Conservation (phyloP, 1,284 basidiomycete genomes). For the Ceratobasidium sp. region DNA sequence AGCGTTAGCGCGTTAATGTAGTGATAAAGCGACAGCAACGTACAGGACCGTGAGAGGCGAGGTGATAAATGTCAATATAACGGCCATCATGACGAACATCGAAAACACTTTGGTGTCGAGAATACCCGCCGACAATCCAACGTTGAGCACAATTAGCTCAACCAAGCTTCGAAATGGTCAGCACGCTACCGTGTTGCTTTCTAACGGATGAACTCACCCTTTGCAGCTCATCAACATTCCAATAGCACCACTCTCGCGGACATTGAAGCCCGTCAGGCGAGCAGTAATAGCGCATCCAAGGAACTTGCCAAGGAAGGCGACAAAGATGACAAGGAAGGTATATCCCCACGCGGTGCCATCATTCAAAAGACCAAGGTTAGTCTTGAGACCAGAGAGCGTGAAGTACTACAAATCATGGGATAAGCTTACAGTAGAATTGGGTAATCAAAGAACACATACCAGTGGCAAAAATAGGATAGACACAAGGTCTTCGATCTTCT, state of each 20-base stretch:
- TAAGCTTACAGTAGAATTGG: constrained; percentile 47
- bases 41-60: constrained; percentile 78
- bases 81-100: constrained; percentile 93
- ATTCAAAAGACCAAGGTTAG: constrained; percentile 71
- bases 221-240: constrained; percentile 81
- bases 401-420: constrained; percentile 60
- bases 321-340: constrained; percentile 63
- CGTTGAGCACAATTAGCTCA: constrained; percentile 79
- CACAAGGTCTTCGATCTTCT: constrained; percentile 74
- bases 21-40: constrained; percentile 76
- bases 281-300: constrained; percentile 66
- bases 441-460: constrained; percentile 53
- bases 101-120: constrained; percentile 66
- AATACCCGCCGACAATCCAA: constrained; percentile 83
- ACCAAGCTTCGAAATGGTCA: constrained; percentile 41
- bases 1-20: constrained; percentile 55
- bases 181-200: background rate
- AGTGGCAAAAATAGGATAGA: constrained; percentile 71
- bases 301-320: constrained; percentile 72
- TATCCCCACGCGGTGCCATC: constrained; percentile 72
- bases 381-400: constrained; percentile 71
- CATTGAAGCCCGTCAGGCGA: constrained; percentile 62
- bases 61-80: constrained; percentile 88
- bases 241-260: constrained; percentile 71
- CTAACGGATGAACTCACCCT: constrained; percentile 58